Percentiles rank a stretch among this genome's conserved stretches.
Evolutionary conservation across 805 yeast genomes (phyloP).

Genomic region (Hagleromyces aurorensis): DNA sequence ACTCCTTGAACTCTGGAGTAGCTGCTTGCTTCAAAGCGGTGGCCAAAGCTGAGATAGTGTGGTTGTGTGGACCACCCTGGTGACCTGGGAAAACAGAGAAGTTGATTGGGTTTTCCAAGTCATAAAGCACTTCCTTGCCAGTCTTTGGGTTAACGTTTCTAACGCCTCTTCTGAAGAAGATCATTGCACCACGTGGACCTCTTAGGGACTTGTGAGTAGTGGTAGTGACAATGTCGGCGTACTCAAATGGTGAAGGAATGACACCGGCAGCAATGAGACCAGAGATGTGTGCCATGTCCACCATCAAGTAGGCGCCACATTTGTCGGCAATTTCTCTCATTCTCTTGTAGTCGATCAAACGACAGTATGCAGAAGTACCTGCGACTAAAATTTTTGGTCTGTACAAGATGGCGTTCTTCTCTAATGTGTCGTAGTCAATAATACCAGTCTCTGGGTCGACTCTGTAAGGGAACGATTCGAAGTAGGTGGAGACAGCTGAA

Average conservation of each 20-base stretch:
- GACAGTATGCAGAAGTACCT: constrained; percentile 97
- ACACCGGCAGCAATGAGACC: constrained; percentile 95
- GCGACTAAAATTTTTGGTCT: constrained; percentile 97
- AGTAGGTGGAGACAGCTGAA: constrained; percentile 91
- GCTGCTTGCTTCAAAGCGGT: constrained; percentile 93
- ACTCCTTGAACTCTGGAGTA: constrained; percentile 82
- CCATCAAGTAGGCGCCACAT: constrained; percentile 93
- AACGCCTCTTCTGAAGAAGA: constrained; percentile 94
- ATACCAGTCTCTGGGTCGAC: constrained; percentile 86
- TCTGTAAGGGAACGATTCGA: constrained; percentile 98
- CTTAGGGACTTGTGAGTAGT: constrained; percentile 97
- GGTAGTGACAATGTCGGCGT: constrained; percentile 95
- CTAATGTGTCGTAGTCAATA: constrained; percentile 93
- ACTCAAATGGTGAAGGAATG: constrained; percentile 92
- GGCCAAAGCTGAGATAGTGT: constrained; percentile 95
- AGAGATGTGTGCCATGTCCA: constrained; percentile 98
- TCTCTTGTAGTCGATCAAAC: constrained; percentile 92
- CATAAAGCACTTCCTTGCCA: constrained; percentile 86
- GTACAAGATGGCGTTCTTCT: constrained; percentile 80
- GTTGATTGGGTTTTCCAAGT: constrained; percentile 90
- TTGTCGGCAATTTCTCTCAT: constrained; percentile 95
- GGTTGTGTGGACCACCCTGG: constrained; percentile 99
- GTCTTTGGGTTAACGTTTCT: constrained; percentile 80
- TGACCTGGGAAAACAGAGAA: constrained; percentile 99
- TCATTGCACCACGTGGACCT: constrained; percentile 99